phyloP scores from a whole-genome alignment of 208 protist species.

The Dictyostelium gargantuum region DNA sequence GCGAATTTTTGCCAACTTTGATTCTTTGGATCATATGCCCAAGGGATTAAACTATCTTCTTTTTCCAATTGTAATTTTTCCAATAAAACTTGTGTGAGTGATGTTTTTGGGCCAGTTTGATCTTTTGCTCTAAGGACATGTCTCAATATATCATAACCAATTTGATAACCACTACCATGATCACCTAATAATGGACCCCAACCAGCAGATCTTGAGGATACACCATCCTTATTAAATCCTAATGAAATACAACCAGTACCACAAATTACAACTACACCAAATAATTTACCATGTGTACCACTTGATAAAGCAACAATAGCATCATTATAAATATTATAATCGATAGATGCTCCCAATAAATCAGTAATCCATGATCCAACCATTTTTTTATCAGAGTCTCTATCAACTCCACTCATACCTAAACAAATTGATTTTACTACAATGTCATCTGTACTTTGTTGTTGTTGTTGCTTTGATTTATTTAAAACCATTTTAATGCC shows the following conservation, averaged over 20 bases:
- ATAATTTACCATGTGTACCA: constrained; percentile 42
- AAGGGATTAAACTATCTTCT: constrained; percentile 31
- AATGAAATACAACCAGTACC: constrained; percentile 53
- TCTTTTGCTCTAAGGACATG: constrained; percentile 11
- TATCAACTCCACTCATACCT: constrained; percentile 63
- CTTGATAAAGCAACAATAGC: constrained; percentile 3
- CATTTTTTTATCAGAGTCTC: constrained; percentile 8
- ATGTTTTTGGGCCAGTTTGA: constrained; percentile 14
- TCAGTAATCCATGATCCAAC: constrained; percentile 10
- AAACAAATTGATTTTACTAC: constrained; percentile 14
- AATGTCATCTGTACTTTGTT: background rate
- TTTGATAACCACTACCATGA: constrained; percentile 55
- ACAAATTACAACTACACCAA: constrained; percentile 41
- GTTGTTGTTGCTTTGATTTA: background rate
- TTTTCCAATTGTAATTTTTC: background rate
- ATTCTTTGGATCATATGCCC: constrained; percentile 35
- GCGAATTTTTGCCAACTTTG: constrained; percentile 54
- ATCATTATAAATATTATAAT: constrained; percentile 35
- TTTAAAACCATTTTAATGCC: background rate
- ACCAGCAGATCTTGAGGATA: background rate
- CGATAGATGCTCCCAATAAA: background rate
- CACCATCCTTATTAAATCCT: constrained; percentile 15
- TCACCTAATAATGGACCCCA: constrained; percentile 63
- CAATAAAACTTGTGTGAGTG: background rate
- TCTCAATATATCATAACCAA: constrained; percentile 52